Base-by-base conservation (phyloP, 2,329 filamentous ascomycete species). In the Arthrocladium fulminans region DNA sequence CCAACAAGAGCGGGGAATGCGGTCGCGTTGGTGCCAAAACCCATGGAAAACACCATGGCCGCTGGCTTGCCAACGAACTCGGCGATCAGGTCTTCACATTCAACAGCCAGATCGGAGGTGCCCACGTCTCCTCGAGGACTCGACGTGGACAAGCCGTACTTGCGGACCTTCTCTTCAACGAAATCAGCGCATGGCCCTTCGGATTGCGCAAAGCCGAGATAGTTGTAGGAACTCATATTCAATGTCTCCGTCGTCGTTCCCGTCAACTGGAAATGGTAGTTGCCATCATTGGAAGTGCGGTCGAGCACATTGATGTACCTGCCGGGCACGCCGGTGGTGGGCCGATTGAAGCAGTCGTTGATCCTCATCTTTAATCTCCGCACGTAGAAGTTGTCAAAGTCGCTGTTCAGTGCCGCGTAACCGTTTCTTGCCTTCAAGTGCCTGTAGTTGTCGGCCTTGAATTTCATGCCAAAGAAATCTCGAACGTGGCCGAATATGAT, bases 221-320 rank as follows among this genome's bases (percentile, higher is more conserved):
- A 98, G 69, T 98, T 98, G 77, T 98, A 98, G 1, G 92, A 98
- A 72, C 90, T 96, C 84, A 98, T 85, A 70, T 98, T 98, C 60
- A 98, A 73, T 0, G 92, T 97, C 68, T 98, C 88, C 1, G 90
- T 97, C 51, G 80, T 84, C 41, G 88, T 94, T 50, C 92, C 92
- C 1, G 86, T 89, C 67, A 88, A 82, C 64, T 86, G 80, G 73
- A 95, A 98, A 50, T 84, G 83, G 61, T 84, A 77, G 70, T 98
- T 98, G 73, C 87, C 88, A 64, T 98, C 88, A 63, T 90, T 79
- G 2, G 89, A 94, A 59, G 80, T 84, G 62, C 92, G 87, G 67
- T 97, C 90, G 58, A 97, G 77, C 32, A 98, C 75, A 20, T 87
- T 97, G 61, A 98, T 94, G 72, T 80, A 96, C 54, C 92, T 83